Percentiles rank a stretch among this genome's conserved stretches.
phyloP scores from a whole-genome alignment of 2,329 filamentous ascomycete genomes.

The Juglanconis sp. region DNA sequence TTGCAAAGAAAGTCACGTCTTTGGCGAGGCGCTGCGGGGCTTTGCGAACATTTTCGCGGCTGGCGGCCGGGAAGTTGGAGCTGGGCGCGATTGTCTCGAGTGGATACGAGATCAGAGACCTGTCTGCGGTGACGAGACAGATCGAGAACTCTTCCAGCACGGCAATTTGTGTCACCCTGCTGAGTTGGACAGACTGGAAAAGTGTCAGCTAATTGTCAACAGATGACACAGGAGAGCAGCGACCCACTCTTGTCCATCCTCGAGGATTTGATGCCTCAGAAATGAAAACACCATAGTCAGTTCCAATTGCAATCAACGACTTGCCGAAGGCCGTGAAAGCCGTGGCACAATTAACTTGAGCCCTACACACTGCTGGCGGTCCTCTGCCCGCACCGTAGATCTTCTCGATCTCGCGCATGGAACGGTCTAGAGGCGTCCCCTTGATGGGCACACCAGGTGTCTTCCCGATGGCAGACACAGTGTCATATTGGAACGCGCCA shows the following conservation, averaged over 20 bases:
- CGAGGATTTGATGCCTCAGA: constrained; percentile 85
- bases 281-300: constrained; percentile 89
- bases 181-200: constrained; percentile 68
- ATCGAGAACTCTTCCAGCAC: constrained; percentile 95
- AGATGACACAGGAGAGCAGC: neutral
- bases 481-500: constrained; percentile 81
- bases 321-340: constrained; percentile 82
- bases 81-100: constrained; percentile 74
- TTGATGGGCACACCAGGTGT: constrained; percentile 71
- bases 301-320: constrained; percentile 88
- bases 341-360: constrained; percentile 88
- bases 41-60: constrained; percentile 70
- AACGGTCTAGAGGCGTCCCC: constrained; percentile 86
- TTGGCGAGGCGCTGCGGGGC: constrained; percentile 91
- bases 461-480: constrained; percentile 55
- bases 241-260: constrained; percentile 80
- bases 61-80: constrained; percentile 58
- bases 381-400: constrained; percentile 68
- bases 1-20: constrained; percentile 95
- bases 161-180: constrained; percentile 83
- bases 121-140: constrained; percentile 87
- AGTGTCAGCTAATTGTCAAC: constrained; percentile 19
- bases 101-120: constrained; percentile 87
- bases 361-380: constrained; percentile 75
- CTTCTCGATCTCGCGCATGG: constrained; percentile 83